Base-by-base conservation (phyloP, 1,139 yeast species). In the Protomyces inouyei region DNA sequence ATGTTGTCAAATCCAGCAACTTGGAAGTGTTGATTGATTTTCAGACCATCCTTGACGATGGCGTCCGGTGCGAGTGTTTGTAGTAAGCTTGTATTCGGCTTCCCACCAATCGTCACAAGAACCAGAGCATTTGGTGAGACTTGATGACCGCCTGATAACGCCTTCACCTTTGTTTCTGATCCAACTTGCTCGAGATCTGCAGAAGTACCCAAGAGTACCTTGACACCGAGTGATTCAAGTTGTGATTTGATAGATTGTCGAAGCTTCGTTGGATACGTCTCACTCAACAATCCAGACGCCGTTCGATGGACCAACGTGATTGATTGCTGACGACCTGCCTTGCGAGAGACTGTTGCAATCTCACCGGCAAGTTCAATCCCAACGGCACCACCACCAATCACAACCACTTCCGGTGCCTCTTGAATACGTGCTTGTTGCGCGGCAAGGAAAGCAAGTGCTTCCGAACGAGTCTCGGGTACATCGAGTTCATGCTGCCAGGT, bases 281-380 rank as follows among this genome's bases (percentile, higher is more conserved):
- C 54, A 25, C 48, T 54, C 43, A 60, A 45, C 21, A 54, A 54
- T 2, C 48, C 48, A 10, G n/a, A 23, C 23, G 32, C n/a, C 5
- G 48, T 35, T 16, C 59, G 57, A 32, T 60, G 64, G 3, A 60
- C 55, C 21, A 60, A 16, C 10, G 64, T 54, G 16, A 60, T 35
- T 52, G 53, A 32, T 8, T 25, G 43, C 51, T 32, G 35, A 18
- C 23, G 52, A 9, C 57, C 64, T 3, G 57, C 36, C 9, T 46
- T 35, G 14, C 32, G 45, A 16, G 21, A 21, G 5, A 10, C 12
- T 8, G 21, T 28, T 3, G 59, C 57, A 21, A 60, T 54, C 55
- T 60, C 64, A 4, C 59, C 64, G 6, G 64, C 64, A 16, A 60
- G 59, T 25, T 60, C 64, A n/a, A 54, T 48, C 10, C 64, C 64